Percentiles rank a stretch among this genome's conserved stretches.
phyloP scores from a whole-genome alignment of 2,329 filamentous ascomycete species.

The Shiraia sp. region DNA sequence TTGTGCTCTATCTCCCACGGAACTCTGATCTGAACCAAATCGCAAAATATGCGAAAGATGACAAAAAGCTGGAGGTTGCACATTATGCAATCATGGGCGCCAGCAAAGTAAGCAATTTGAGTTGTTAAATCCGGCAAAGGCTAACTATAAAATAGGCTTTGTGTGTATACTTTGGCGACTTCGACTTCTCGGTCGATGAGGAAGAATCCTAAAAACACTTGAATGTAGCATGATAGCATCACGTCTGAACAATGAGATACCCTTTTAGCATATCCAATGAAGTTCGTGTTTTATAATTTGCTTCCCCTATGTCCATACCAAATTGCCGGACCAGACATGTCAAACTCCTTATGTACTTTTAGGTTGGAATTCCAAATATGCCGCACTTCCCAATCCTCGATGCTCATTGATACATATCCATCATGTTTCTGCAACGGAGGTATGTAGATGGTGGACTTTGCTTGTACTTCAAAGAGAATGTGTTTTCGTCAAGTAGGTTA shows the following conservation, averaged over 20 bases:
- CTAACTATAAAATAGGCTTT: constrained; percentile 48
- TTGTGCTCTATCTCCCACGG: constrained; percentile 82
- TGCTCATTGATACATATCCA: too few relatives aligned
- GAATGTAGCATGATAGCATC: neutral
- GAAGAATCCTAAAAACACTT: constrained; percentile 11
- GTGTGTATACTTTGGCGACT: constrained; percentile 62
- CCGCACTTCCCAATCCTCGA: too few relatives aligned
- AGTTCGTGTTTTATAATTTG: neutral
- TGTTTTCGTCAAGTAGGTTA: too few relatives aligned
- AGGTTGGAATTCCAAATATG: too few relatives aligned
- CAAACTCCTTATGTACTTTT: too few relatives aligned
- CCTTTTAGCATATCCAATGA: constrained; percentile 2
- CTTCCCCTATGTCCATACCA: too few relatives aligned
- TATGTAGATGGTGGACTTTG: too few relatives aligned
- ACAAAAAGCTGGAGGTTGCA: constrained; percentile 41
- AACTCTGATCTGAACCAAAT: constrained; percentile 46
- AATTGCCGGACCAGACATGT: too few relatives aligned
- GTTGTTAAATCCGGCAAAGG: neutral
- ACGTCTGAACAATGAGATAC: constrained; percentile 1
- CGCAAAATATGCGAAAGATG: constrained; percentile 37
- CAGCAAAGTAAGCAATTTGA: constrained; percentile 67
- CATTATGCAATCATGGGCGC: constrained; percentile 92
- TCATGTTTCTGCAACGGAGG: too few relatives aligned
- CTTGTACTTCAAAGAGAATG: too few relatives aligned
- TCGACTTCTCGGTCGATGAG: constrained; percentile 42